These are phyloP conservation scores for Cynanchum wilfordii DNA, from an alignment of 257 asterid genomes.

Conservation along the genomic window DNA sequence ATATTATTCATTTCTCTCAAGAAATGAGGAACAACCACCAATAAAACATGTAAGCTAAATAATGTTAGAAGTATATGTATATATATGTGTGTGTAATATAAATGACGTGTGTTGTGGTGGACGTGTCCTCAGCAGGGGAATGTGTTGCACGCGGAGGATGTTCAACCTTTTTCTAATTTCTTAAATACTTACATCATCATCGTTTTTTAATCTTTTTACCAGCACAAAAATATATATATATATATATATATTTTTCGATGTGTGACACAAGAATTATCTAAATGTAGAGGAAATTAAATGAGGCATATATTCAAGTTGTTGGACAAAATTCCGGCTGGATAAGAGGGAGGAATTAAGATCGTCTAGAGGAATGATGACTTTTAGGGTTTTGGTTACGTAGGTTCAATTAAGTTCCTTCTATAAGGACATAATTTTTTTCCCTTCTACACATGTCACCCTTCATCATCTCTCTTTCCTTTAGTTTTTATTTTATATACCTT, in stretches of 20 bases:
- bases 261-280: too few species aligned
- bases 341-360: slow-evolving; percentile 19
- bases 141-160: slow-evolving; percentile 11
- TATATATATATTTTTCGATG: too few species aligned
- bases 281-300: neutral
- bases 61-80: too few species aligned
- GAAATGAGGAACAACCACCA: neutral
- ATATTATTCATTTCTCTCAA: neutral
- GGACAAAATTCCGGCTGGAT: slow-evolving; percentile 18
- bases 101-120: neutral
- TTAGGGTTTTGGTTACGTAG: slow-evolving; percentile 28
- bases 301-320: neutral
- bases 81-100: too few species aligned
- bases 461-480: neutral
- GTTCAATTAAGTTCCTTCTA: neutral
- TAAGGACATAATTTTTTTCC: neutral
- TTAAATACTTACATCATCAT: neutral
- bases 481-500: neutral
- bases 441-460: slow-evolving; percentile 14
- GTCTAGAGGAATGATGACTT: slow-evolving; percentile 16
- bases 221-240: neutral
- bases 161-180: neutral
- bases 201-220: neutral
- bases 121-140: slow-evolving; percentile 20
- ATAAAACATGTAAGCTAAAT: neutral